Percentiles rank a stretch among this genome's conserved stretches.
phyloP scores from a whole-genome alignment of 345 rosid genomes.

The Citropsis articulata region DNA sequence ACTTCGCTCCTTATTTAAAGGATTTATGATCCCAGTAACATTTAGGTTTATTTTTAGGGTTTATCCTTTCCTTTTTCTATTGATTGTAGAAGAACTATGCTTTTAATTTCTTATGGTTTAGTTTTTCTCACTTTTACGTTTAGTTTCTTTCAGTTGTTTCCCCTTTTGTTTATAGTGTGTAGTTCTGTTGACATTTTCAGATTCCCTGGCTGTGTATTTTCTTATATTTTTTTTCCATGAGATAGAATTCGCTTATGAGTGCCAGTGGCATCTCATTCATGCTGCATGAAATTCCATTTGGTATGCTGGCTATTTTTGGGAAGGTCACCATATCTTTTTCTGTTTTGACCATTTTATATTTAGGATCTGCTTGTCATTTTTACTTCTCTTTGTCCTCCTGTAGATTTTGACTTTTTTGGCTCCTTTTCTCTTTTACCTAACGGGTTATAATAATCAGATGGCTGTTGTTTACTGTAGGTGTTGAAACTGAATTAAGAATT shows the following conservation, averaged over 20 bases:
- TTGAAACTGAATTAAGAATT: background rate
- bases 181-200: background rate
- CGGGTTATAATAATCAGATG: background rate
- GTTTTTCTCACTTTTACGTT: slow-evolving; percentile 7
- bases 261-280: background rate
- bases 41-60: slow-evolving; percentile 10
- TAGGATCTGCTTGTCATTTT: background rate
- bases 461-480: background rate
- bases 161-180: background rate
- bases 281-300: background rate
- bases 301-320: background rate
- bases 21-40: slow-evolving; percentile 17
- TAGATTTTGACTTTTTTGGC: background rate
- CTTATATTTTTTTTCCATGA: background rate
- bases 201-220: background rate
- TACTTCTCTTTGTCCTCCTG: background rate
- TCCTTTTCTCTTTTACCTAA: background rate
- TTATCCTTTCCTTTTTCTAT: background rate
- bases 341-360: background rate
- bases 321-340: background rate
- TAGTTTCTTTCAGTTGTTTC: background rate
- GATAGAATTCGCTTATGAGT: background rate
- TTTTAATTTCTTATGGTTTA: slow-evolving; percentile 4
- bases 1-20: slow-evolving; percentile 25
- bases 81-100: background rate